These are phyloP conservation scores for Diaporthe velutina DNA, from an alignment of 2,329 filamentous ascomycete genomes.

Conservation along the genomic window DNA sequence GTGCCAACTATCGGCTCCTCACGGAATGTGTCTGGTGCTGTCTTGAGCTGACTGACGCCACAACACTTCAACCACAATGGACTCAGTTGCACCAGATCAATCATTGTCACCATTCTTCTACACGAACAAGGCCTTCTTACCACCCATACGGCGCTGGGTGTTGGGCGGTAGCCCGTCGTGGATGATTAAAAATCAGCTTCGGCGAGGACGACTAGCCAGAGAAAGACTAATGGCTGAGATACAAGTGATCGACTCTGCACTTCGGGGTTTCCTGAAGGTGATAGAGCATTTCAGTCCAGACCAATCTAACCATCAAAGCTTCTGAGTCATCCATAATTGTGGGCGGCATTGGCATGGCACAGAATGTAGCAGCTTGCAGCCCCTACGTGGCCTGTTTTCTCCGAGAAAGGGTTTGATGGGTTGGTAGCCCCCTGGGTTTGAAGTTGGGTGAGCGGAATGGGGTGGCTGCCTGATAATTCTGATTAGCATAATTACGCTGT, in stretches of 20 bases:
- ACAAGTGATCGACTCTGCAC: neutral
- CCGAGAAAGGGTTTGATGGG: neutral
- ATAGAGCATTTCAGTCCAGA: neutral
- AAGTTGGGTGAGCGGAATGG: neutral
- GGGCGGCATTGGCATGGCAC: neutral
- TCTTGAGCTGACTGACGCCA: neutral
- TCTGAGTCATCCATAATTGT: neutral
- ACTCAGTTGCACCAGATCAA: too few species aligned
- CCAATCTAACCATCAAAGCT: neutral
- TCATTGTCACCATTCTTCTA: neutral
- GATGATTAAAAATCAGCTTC: neutral
- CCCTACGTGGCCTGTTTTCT: neutral
- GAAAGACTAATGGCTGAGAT: neutral
- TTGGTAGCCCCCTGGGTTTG: neutral
- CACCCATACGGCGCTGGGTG: neutral
- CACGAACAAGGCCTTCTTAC: neutral
- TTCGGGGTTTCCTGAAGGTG: neutral
- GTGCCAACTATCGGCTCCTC: neutral
- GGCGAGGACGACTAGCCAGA: neutral
- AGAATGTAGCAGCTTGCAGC: neutral
- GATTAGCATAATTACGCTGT: conserved; percentile 10
- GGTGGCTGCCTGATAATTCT: neutral
- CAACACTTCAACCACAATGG: neutral
- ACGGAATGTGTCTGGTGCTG: too few species aligned
- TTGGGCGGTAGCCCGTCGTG: neutral